Conservation (phyloP, 2,329 filamentous ascomycete genomes). For the Fusarium subtropicale region DNA sequence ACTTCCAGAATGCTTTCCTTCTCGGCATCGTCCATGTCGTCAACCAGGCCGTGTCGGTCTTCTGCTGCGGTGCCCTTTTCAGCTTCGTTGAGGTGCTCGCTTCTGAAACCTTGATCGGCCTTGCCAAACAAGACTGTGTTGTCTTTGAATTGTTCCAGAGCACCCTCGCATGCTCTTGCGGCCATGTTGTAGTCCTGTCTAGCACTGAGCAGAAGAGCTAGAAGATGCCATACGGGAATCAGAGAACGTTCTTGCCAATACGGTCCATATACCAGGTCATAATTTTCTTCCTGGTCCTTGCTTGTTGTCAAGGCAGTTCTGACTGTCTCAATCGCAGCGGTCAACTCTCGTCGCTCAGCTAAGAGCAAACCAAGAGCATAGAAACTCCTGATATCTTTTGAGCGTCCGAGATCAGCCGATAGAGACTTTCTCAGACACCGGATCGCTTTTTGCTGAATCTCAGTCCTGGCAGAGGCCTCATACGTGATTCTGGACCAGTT, state of each 20-base stretch:
- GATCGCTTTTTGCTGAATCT: constrained; percentile 82
- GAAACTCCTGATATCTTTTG: constrained; percentile 78
- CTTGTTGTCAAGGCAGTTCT: constrained; percentile 78
- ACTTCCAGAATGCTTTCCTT: constrained; percentile 91
- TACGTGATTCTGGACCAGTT: constrained; percentile 88
- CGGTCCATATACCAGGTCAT: constrained; percentile 59
- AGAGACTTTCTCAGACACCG: constrained; percentile 79
- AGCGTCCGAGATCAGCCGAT: constrained; percentile 71
- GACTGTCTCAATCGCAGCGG: constrained; percentile 82
- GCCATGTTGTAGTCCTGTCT: constrained; percentile 87
- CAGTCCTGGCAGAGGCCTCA: constrained; percentile 75
- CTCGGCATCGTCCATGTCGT: constrained; percentile 85
- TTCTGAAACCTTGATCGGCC: constrained; percentile 66
- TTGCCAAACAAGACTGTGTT: constrained; percentile 76
- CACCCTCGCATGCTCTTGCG: constrained; percentile 85
- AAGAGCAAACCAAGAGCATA: constrained; percentile 88
- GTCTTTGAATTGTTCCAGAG: constrained; percentile 88
- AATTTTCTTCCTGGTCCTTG: constrained; percentile 59
- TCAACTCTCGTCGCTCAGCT: constrained; percentile 85
- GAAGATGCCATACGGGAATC: constrained; percentile 90
- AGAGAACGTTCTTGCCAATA: constrained; percentile 73
- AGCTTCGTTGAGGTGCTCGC: constrained; percentile 74
- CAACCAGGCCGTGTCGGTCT: constrained; percentile 67
- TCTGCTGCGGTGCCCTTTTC: constrained; percentile 49
- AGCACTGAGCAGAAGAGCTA: constrained; percentile 86